Conservation (phyloP, 306 rosid species). For the Delonix regia region DNA sequence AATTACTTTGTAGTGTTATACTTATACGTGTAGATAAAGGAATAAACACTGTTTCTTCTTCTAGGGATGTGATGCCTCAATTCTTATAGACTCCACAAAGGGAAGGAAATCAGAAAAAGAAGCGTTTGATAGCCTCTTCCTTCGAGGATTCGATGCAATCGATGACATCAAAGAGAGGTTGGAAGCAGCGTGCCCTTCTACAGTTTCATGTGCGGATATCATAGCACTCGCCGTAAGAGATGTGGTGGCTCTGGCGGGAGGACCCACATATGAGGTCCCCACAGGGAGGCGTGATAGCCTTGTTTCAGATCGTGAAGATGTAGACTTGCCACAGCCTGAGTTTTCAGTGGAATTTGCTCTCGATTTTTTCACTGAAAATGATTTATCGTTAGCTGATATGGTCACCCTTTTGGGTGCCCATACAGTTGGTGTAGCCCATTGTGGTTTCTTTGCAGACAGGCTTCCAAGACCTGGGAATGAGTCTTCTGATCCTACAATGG, state of each 20-base stretch:
- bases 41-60: background rate
- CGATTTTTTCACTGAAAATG: slow-evolving; percentile 18
- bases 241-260: slow-evolving; percentile 37
- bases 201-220: slow-evolving; percentile 52
- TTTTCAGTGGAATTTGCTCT: background rate
- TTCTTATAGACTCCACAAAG: slow-evolving; percentile 35
- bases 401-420: slow-evolving; percentile 55
- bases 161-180: slow-evolving; percentile 42
- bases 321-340: slow-evolving; percentile 39
- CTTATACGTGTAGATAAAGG: no score
- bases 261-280: slow-evolving; percentile 41
- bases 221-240: slow-evolving; percentile 48
- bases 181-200: slow-evolving; percentile 46
- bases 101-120: slow-evolving; percentile 26
- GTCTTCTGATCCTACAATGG: slow-evolving; percentile 44
- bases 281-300: slow-evolving; percentile 49
- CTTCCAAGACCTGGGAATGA: slow-evolving; percentile 5
- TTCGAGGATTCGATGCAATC: slow-evolving; percentile 43
- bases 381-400: slow-evolving; percentile 41
- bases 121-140: slow-evolving; percentile 31
- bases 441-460: slow-evolving; percentile 36
- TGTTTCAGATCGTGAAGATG: slow-evolving; percentile 9
- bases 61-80: slow-evolving; percentile 52
- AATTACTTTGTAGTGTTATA: background rate
- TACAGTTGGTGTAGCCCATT: slow-evolving; percentile 49